A percentile compares a stretch with the other conserved stretches of the same genome.
These are phyloP conservation scores for Codiaeum variegatum DNA, from an alignment of 441 rosid genomes.

Conservation along the genomic window DNA sequence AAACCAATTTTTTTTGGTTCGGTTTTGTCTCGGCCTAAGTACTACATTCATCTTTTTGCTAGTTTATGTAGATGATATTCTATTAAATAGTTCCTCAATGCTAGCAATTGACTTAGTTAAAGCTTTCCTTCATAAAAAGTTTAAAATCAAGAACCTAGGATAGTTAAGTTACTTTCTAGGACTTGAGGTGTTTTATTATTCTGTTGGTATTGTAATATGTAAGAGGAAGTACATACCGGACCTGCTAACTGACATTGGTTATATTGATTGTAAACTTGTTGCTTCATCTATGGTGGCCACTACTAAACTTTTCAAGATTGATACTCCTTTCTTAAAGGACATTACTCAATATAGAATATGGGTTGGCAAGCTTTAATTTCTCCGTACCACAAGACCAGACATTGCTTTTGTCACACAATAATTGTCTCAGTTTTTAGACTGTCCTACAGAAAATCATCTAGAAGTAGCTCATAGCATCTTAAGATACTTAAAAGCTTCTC, in stretches of 20 bases:
- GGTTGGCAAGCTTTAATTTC: too few relatives aligned
- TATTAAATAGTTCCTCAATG: background rate
- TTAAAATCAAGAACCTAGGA: background rate
- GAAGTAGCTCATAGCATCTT: background rate
- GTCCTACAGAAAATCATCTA: too few relatives aligned
- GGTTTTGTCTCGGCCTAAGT: too few relatives aligned
- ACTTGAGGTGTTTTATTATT: background rate
- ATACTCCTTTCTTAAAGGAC: too few relatives aligned
- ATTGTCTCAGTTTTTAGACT: background rate
- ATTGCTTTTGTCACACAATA: background rate
- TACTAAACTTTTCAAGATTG: background rate
- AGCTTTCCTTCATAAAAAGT: too few relatives aligned
- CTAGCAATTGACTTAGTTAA: background rate
- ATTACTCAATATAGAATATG: too few relatives aligned
- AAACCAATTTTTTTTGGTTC: too few relatives aligned
- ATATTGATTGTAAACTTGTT: background rate
- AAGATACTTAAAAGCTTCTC: background rate
- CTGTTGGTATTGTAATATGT: background rate
- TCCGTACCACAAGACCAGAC: background rate
- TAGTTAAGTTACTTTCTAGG: background rate
- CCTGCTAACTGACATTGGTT: background rate
- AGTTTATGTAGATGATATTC: background rate
- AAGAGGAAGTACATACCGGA: background rate
- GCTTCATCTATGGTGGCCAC: background rate
- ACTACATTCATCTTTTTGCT: background rate